Percentiles rank a stretch among this genome's conserved stretches.
phyloP scores from a whole-genome alignment of 345 rosid genomes.

The Camelina laxa region DNA sequence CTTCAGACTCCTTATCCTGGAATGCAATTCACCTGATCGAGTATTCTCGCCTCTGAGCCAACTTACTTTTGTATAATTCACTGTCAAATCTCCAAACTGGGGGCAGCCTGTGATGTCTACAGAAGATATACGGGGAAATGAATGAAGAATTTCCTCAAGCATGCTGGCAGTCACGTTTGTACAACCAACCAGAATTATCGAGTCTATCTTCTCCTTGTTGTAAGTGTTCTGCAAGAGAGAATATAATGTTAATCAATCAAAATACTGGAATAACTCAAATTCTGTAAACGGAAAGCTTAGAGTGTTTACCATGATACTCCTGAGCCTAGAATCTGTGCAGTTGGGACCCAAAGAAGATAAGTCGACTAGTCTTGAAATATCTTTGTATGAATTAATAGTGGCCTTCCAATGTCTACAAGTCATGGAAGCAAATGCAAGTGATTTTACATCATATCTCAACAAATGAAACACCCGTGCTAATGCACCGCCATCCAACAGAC shows the following conservation, averaged over 20 bases:
- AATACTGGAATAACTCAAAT: constrained; percentile 14
- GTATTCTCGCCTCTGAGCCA: constrained; percentile 65
- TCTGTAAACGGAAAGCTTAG: constrained; percentile 27
- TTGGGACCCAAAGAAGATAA: constrained; percentile 72
- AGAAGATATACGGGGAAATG: constrained; percentile 67
- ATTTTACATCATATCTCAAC: constrained; percentile 74
- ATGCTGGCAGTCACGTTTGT: constrained; percentile 60
- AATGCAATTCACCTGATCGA: constrained; percentile 54
- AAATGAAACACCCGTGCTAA: constrained; percentile 87
- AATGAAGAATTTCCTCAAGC: constrained; percentile 70
- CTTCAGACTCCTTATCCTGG: constrained; percentile 71
- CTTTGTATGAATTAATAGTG: constrained; percentile 74
- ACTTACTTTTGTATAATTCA: constrained; percentile 58
- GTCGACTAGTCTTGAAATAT: constrained; percentile 75
- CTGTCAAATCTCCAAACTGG: constrained; percentile 71
- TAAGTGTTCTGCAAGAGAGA: constrained; percentile 77
- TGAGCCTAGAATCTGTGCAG: constrained; percentile 69
- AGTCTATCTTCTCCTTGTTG: constrained; percentile 68
- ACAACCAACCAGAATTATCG: constrained; percentile 83
- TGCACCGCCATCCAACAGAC: constrained; percentile 72
- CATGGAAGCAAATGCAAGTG: constrained; percentile 80
- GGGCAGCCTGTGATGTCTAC: constrained; percentile 88
- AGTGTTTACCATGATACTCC: constrained; percentile 71
- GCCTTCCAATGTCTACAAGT: constrained; percentile 96
- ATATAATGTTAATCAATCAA: constrained; percentile 39